phyloP scores from a whole-genome alignment of 2,329 filamentous ascomycete species.

The Epicoccum nigrum region DNA sequence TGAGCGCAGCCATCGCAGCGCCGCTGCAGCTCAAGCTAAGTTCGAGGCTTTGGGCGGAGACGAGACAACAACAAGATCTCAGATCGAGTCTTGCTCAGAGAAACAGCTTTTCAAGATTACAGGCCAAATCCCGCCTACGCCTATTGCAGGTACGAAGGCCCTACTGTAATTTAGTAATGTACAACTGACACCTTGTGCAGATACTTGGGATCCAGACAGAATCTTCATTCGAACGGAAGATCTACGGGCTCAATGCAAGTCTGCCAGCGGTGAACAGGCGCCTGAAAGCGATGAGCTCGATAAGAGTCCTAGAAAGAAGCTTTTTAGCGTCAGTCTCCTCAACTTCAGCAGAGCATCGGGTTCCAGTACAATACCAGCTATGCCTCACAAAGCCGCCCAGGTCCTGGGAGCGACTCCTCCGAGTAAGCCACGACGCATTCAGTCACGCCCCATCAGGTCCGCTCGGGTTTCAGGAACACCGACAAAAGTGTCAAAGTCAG shows the following conservation, averaged over 20 bases:
- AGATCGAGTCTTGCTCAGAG: constrained; percentile 50
- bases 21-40: constrained; percentile 18
- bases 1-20: constrained; percentile 26
- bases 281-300: constrained; percentile 14
- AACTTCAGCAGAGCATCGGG: constrained; percentile 29
- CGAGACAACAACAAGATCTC: constrained; percentile 46
- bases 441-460: constrained; percentile 25
- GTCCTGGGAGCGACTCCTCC: constrained; percentile 40
- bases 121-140: constrained; percentile 36
- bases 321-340: constrained; percentile 45
- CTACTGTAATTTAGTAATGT: neutral
- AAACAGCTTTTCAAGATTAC: constrained; percentile 43
- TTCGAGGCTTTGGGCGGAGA: constrained; percentile 32
- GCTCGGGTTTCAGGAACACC: constrained; percentile 17
- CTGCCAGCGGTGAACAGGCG: constrained; percentile 20
- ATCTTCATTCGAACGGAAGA: constrained; percentile 30
- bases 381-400: constrained; percentile 39
- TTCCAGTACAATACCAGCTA: constrained; percentile 14
- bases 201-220: constrained; percentile 12
- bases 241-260: constrained; percentile 27
- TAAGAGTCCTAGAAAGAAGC: constrained; percentile 51
- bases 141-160: constrained; percentile 23
- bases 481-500: constrained; percentile 27
- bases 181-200: constrained; percentile 1
- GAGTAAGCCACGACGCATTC: constrained; percentile 20